Base-by-base conservation (phyloP, 352 stramenopile genomes). In the Phytopythium mirpurense region DNA sequence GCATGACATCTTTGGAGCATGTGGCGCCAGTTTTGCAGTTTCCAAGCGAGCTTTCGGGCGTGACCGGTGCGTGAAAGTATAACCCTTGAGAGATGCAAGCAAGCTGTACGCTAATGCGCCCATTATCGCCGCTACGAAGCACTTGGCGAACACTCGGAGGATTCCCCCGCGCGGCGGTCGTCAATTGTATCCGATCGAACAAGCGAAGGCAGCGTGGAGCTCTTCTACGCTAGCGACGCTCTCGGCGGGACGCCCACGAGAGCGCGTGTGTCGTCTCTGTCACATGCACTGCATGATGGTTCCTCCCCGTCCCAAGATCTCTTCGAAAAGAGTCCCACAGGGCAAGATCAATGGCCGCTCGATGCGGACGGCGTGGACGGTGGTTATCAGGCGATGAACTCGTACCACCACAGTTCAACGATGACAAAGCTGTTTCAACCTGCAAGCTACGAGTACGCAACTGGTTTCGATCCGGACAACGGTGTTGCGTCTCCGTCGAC, bases 141-240 rank as follows among this genome's bases (percentile, higher is more conserved):
- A 21, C 34, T 32, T 15, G 41, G 34, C 21, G 24, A 47, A 6
- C 24, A 19, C 4, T 45, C 2, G 19, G 34, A 57, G 37, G 38
- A 38, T 34, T 54, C 48, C 5, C 34, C 48, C 8, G 35, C 23
- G 1, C 48, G 48, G 2, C 48, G 34, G 34, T 54, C 48, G 5
- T 54, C 48, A 11, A 27, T 54, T 9, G 48, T 54, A 18, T 54
- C 35, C 36, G 48, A 54, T 24, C 32, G 23, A 16, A 54, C 48
- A 11, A 54, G 48, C 35, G 48, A 54, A 14, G 48, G 34, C n/a
- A 54, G 48, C 23, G 24, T 54, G 11, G 48, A 54, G 34, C 48
- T 54, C 18, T 54, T 54, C 23, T 54, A 54, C 8, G 48, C 48
- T 21, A 45, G 48, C 21, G 48, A 54, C 19, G 48, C 45, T 16